phyloP scores from a whole-genome alignment of 2,329 filamentous ascomycete genomes.

The Beauveria medogensis region DNA sequence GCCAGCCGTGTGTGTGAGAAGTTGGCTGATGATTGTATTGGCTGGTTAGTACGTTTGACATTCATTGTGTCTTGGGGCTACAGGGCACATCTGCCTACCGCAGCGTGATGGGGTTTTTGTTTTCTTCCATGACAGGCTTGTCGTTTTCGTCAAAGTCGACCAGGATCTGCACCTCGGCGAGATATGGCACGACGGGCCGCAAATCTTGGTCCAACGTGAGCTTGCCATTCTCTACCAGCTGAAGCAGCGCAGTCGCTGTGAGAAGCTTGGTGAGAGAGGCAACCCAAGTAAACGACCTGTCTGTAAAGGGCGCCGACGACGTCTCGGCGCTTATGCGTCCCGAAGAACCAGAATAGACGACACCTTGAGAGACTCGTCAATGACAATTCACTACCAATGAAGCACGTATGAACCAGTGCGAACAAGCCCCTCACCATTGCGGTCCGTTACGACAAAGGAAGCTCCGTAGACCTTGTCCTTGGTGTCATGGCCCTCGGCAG shows the following conservation, averaged over 20 bases:
- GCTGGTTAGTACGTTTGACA: neutral
- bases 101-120: conserved; percentile 22
- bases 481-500: conserved; percentile 18
- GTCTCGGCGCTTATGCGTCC: conserved; percentile 20
- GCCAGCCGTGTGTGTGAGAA: conserved; percentile 36
- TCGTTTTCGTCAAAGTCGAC: conserved; percentile 19
- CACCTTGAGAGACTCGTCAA: conserved; percentile 13
- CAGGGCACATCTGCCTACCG: conserved; percentile 13
- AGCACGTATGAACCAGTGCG: neutral
- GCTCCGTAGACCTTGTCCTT: conserved; percentile 23
- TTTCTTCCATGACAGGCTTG: conserved; percentile 20
- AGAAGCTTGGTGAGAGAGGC: conserved; percentile 30
- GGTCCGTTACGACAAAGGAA: conserved; percentile 20
- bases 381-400: neutral
- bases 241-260: conserved; percentile 23
- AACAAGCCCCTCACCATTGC: conserved; percentile 15
- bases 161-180: conserved; percentile 20
- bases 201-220: conserved; percentile 25
- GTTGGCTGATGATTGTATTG: conserved; percentile 17
- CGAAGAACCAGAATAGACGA: conserved; percentile 22
- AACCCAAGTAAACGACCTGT: conserved; percentile 22
- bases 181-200: conserved; percentile 19
- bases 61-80: neutral
- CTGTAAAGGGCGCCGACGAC: conserved; percentile 18
- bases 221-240: conserved; percentile 22